phyloP scores from a whole-genome alignment of 2,329 filamentous ascomycete genomes.

The Elsinoe ampelina region DNA sequence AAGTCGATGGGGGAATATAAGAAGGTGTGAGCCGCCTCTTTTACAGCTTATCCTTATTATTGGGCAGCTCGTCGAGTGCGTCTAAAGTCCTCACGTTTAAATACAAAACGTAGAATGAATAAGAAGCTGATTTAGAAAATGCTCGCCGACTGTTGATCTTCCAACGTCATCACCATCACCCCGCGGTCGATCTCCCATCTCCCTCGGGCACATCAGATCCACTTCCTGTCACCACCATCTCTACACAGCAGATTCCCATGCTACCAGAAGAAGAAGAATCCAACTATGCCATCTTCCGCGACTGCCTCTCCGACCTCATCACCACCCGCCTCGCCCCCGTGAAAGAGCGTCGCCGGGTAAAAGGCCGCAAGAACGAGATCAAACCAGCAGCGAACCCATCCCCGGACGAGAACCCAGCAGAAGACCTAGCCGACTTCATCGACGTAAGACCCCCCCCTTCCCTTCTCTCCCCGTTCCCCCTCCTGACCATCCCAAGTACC shows the following conservation, averaged over 20 bases:
- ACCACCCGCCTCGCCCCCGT: slow-evolving; percentile 51
- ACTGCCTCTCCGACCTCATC: slow-evolving; percentile 61
- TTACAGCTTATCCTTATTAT: too few species aligned
- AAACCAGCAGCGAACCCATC: slow-evolving; percentile 24
- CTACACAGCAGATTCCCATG: slow-evolving; percentile 20
- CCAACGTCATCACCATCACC: neutral
- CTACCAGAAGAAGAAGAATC: slow-evolving; percentile 31
- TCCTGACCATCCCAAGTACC: slow-evolving; percentile 46
- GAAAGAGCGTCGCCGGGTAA: slow-evolving; percentile 38
- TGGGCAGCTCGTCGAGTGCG: neutral
- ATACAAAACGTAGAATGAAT: too few species aligned
- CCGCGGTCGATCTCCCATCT: slow-evolving; percentile 1
- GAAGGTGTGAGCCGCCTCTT: neutral
- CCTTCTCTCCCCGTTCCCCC: neutral
- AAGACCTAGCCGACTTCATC: slow-evolving; percentile 70
- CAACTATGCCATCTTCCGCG: slow-evolving; percentile 63
- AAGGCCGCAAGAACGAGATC: slow-evolving; percentile 32
- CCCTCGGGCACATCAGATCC: neutral
- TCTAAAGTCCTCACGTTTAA: too few species aligned
- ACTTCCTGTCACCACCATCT: neutral
- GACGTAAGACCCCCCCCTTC: slow-evolving; percentile 39
- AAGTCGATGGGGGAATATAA: neutral
- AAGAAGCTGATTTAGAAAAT: too few species aligned
- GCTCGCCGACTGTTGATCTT: too few species aligned
- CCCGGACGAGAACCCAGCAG: slow-evolving; percentile 37